Evolutionary conservation across 345 rosid species (phyloP), one percentile per base, ranked within the genome.

Genomic region (Atalantia buxifolia): DNA sequence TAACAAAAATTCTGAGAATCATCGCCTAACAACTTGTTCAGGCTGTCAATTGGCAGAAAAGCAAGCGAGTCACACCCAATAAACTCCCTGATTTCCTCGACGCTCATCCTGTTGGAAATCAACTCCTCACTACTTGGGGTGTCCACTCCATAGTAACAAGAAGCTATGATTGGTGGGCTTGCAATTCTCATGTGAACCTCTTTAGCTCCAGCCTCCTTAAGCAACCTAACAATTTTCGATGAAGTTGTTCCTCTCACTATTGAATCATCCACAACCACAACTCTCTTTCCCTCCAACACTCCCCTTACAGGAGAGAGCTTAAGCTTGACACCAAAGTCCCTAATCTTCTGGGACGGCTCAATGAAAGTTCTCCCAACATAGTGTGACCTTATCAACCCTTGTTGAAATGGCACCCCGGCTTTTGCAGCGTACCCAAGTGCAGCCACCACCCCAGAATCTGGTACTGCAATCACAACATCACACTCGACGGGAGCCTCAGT

Each of bases 151-250:
- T 94, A 94, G 73, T 94, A 92, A 81, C 99, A 96, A 9, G 98
- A 90, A 1, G 88, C 94, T 0, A 92, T 84, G 0, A 92, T 91
- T 13, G 98, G 98, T 14, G 99, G 99, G 76, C 99, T 94, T 0
- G 99, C 99, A 4, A 96, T 94, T 84, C 98, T 91, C 98, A 92
- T 96, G 69, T 94, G 99, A 78, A 96, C 95, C 86, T 94, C 98
- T 79, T 89, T 96, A 1, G 97, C 99, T 8, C 98, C 99, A 0
- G 99, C 90, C 80, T 93, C 97, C 77, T 89, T 89, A n/a, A 96
- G 69, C 83, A 96, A 56, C 75, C 97, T 84, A 63, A 96, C 97
- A 35, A 96, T 94, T 84, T 96, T 96, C 0, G 97, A 93, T 0
- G 97, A 96, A 0, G 99, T 94, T 7, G 98, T 94, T 42, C 97